Evolutionary conservation across 116 monocot genomes (phyloP), one percentile per base, ranked within the genome.

Genomic region (Papilionanthe hybrid): DNA sequence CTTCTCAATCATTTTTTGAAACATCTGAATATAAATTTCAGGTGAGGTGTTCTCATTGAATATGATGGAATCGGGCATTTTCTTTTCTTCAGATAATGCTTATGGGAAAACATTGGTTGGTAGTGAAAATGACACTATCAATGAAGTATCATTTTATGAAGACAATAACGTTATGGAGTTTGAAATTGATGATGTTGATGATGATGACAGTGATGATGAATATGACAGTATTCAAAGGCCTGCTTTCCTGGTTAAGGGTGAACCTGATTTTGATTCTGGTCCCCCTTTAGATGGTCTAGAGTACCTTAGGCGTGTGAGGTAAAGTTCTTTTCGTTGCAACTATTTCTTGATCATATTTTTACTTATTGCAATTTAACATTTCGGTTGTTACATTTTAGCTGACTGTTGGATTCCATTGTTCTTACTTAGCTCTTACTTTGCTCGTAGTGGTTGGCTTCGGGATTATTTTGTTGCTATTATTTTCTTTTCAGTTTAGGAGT

Each of bases 191-290:
- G 91, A 90, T 67, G 84, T 81, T 82, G 91, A 89, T 55, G 84
- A 88, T 74, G 93, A 90, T 27, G 72, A 66, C 79, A 90, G 87
- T 79, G 81, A 88, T 79, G 93, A 91, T 76, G 92, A 91, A 30
- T 78, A 84, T 79, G 79, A 58, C 7, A 91, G 86, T 72, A 93
- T 95, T 63, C 89, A 89, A 77, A 90, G 76, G 79, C 90, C 87
- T 82, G 99, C 95, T 13, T 95, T 99, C 84, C 11, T 77, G 8
- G 88, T 99, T 72, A 88, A 90, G 71, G 99, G 95, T 67, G 95
- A 99, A 75, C 99, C 99, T 44, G 90, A 99, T 93, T 95, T 95
- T 82, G 99, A 93, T 20, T 99, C 99, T 78, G 99, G 99, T 44
- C 90, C 95, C 37, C 99, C 99, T 72, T 84, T 85, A 45, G 95